Conservation (phyloP, 2,329 filamentous ascomycete genomes). For the Aspergillus sp. region DNA sequence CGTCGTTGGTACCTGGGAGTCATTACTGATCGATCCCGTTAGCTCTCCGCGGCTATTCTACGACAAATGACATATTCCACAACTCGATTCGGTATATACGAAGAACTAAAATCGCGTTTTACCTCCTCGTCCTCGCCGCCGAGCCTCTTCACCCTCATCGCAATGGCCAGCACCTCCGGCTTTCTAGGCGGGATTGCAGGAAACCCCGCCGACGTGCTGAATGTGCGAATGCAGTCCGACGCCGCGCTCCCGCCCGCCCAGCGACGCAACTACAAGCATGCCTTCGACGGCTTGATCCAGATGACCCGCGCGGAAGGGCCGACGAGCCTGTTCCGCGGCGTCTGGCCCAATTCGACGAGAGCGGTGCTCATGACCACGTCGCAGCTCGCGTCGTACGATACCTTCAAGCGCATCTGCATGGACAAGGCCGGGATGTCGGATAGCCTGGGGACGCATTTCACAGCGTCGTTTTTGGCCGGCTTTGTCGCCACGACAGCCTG, state of each 20-base stretch:
- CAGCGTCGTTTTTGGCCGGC: slow-evolving; percentile 51
- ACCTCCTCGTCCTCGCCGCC: slow-evolving; percentile 47
- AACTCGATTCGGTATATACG: slow-evolving; percentile 92
- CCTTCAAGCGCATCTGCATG: slow-evolving; percentile 51
- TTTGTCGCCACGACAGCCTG: slow-evolving; percentile 61
- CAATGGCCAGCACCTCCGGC: slow-evolving; percentile 72
- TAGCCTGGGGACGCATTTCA: slow-evolving; percentile 53
- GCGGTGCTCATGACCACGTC: slow-evolving; percentile 59
- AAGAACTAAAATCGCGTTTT: slow-evolving; percentile 71
- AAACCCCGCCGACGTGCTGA: slow-evolving; percentile 91
- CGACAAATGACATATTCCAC: slow-evolving; percentile 95
- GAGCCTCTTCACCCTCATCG: slow-evolving; percentile 66
- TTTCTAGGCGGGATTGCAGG: slow-evolving; percentile 82
- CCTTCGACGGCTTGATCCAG: slow-evolving; percentile 71
- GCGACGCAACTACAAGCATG: slow-evolving; percentile 81
- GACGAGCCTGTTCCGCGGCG: slow-evolving; percentile 65
- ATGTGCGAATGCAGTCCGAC: slow-evolving; percentile 97
- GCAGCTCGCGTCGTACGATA: slow-evolving; percentile 55
- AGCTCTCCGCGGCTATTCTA: slow-evolving; percentile 80
- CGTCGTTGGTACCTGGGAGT: no score
- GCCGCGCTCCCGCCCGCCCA: slow-evolving; percentile 63
- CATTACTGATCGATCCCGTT: slow-evolving; percentile 5
- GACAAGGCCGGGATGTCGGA: slow-evolving; percentile 44
- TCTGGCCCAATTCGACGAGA: slow-evolving; percentile 54
- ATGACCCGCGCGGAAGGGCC: slow-evolving; percentile 83